phyloP scores from a whole-genome alignment of 2,329 filamentous ascomycete species.

The Raffaelea arxii region DNA sequence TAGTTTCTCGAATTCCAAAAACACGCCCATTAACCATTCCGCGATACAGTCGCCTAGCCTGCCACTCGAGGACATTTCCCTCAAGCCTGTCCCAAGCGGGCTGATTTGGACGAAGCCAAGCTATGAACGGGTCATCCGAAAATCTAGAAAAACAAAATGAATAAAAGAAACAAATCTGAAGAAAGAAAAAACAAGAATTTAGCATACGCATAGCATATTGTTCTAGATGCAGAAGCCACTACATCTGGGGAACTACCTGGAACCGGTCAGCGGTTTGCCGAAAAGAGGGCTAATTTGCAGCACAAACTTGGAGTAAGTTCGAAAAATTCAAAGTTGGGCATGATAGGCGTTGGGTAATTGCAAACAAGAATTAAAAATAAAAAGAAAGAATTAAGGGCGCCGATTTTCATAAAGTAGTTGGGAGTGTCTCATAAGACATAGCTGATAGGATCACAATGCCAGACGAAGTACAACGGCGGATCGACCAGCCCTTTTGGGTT shows the following conservation, averaged over 20 bases:
- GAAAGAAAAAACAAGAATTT: background rate
- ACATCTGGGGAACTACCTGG: background rate
- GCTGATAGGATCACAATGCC: too few relatives aligned
- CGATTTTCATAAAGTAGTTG: too few relatives aligned
- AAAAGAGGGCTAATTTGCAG: background rate
- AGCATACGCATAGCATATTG: background rate
- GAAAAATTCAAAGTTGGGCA: background rate
- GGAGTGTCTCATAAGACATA: too few relatives aligned
- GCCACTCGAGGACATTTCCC: background rate
- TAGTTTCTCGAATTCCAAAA: background rate
- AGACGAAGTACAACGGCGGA: too few relatives aligned
- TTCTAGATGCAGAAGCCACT: background rate
- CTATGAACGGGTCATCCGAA: background rate
- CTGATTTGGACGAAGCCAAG: background rate
- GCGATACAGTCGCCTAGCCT: background rate
- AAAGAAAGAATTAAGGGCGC: too few relatives aligned
- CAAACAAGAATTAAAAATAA: too few relatives aligned
- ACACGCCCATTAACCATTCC: background rate
- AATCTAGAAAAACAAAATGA: background rate
- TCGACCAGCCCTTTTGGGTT: too few relatives aligned
- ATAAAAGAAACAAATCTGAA: background rate
- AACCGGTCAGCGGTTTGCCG: background rate
- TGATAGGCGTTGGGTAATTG: too few relatives aligned
- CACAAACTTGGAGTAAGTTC: background rate
- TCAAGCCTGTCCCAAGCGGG: background rate